These are phyloP conservation scores for Alternaria panax DNA, from an alignment of 2,329 filamentous ascomycete genomes.

Conservation along the genomic window DNA sequence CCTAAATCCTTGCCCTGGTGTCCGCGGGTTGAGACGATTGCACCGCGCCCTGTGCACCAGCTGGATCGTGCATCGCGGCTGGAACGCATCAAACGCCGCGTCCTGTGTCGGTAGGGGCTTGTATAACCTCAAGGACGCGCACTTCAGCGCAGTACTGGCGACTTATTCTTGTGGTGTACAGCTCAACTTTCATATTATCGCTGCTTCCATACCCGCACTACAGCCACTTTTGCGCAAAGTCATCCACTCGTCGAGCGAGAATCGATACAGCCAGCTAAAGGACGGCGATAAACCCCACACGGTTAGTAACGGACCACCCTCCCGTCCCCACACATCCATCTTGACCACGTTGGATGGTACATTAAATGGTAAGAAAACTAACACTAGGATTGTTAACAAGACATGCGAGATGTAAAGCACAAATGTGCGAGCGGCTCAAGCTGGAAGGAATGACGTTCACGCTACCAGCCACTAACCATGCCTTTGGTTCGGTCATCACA, in stretches of 20 bases:
- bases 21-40: background rate
- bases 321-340: too few species aligned
- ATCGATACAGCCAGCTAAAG: background rate
- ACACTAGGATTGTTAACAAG: background rate
- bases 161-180: conserved; percentile 1
- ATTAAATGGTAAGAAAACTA: background rate
- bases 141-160: background rate
- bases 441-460: background rate
- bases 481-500: background rate
- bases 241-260: background rate
- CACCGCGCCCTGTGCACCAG: background rate
- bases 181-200: conserved; percentile 11
- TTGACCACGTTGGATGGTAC: too few species aligned
- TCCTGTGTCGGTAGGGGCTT: background rate
- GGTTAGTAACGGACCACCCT: too few species aligned
- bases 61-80: background rate
- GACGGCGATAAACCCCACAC: background rate
- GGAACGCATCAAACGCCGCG: background rate
- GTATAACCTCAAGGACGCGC: background rate
- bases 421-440: background rate
- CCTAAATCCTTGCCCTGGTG: background rate
- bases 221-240: conserved; percentile 2
- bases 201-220: conserved; percentile 7
- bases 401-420: background rate
- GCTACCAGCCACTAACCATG: background rate